A percentile compares a stretch with the other conserved stretches of the same genome.
Conservation (phyloP, 108 stramenopile species). For the Mayamaea pseudoterrestris region DNA sequence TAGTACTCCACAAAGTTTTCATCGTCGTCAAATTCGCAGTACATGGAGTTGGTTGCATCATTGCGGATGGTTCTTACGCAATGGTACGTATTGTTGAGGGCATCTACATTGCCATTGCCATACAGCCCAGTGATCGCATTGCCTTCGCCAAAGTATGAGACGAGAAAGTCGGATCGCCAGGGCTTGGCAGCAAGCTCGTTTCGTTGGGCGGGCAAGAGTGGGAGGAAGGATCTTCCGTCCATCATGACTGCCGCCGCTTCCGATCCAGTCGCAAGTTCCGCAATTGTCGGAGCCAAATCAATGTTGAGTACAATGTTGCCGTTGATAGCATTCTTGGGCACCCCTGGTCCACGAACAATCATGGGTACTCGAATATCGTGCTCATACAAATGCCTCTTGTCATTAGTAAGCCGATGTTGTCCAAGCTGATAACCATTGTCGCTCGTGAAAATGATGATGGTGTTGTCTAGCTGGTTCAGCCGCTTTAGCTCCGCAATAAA, state of each 20-base stretch:
- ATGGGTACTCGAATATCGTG: constrained; percentile 15
- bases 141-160: neutral
- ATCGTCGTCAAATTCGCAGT: too few relatives aligned
- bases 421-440: constrained; percentile 19
- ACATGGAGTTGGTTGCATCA: too few relatives aligned
- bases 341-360: constrained; percentile 11
- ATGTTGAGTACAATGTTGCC: constrained; percentile 7
- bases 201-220: neutral
- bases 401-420: constrained; percentile 9
- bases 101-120: too few relatives aligned
- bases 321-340: constrained; percentile 3
- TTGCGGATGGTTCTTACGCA: too few relatives aligned
- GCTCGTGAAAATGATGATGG: constrained; percentile 6
- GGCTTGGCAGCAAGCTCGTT: neutral
- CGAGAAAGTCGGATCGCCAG: neutral
- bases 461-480: too few relatives aligned
- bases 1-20: too few relatives aligned
- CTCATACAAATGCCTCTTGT: constrained; percentile 16
- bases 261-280: constrained; percentile 1
- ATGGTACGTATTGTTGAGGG: too few relatives aligned
- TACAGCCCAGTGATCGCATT: too few relatives aligned
- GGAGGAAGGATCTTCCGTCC: constrained; percentile 6
- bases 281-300: constrained; percentile 14
- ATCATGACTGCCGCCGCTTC: neutral
- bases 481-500: too few relatives aligned